A percentile compares a stretch with the other conserved stretches of the same genome.
These are phyloP conservation scores for Xylaria curta DNA, from an alignment of 495 filamentous ascomycete genomes.

Conservation along the genomic window DNA sequence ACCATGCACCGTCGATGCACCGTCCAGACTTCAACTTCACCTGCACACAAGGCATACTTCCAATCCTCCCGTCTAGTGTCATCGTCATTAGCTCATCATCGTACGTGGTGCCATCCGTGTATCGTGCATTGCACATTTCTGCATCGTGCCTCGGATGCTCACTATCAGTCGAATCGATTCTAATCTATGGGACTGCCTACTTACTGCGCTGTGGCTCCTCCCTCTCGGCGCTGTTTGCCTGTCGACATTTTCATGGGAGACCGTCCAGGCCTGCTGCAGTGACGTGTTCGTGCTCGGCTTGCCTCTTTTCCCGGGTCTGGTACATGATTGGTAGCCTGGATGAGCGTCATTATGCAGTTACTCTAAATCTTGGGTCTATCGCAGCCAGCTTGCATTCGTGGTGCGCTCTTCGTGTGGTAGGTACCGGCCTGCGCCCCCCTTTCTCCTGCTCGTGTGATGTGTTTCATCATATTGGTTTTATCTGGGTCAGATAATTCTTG, in stretches of 20 bases:
- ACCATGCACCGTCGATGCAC: slow-evolving; percentile 15
- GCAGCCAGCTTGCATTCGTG: not conserved
- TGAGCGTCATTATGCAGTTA: not conserved
- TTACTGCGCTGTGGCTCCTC: not conserved
- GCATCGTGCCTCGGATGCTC: not conserved
- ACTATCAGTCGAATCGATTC: not conserved
- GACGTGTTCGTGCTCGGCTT: not conserved
- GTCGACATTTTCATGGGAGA: not conserved
- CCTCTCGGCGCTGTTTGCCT: not conserved
- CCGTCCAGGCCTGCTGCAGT: not conserved
- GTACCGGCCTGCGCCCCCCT: not conserved
- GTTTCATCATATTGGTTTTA: not conserved
- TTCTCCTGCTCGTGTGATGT: not conserved
- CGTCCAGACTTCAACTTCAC: not conserved
- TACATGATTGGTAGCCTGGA: slow-evolving; percentile 1
- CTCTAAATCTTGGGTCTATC: not conserved
- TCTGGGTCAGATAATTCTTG: not conserved
- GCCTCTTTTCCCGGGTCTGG: not conserved
- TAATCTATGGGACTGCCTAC: not conserved
- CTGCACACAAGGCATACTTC: slow-evolving; percentile 25
- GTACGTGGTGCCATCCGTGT: not conserved
- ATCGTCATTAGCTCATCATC: not conserved
- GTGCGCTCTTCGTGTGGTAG: not conserved
- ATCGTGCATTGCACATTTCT: not conserved
- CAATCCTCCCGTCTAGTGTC: not conserved